A percentile compares a stretch with the other conserved stretches of the same genome.
Evolutionary conservation across 2,329 filamentous ascomycete species (phyloP).

Genomic region (Coniochaeta sp.): DNA sequence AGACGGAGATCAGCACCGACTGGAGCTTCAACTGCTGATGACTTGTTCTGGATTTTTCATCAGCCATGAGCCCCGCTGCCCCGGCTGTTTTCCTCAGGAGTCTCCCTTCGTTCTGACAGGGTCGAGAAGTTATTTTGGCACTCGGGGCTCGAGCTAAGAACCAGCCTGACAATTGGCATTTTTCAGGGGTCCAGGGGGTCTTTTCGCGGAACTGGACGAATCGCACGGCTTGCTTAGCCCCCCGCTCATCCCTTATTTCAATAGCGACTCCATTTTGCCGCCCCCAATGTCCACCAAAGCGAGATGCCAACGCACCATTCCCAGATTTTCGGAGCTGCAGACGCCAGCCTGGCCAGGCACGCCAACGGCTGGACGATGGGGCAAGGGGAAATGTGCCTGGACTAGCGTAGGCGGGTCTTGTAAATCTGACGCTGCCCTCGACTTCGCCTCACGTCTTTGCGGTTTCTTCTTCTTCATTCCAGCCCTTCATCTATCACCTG

Average conservation of each 20-base stretch:
- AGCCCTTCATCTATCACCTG: not conserved
- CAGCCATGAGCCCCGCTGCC: too few species aligned
- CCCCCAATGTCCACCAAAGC: not conserved
- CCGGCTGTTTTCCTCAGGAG: too few species aligned
- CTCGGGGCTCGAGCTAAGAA: not conserved
- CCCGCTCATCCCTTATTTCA: not conserved
- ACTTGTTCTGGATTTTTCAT: not conserved
- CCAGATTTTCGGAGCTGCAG: not conserved
- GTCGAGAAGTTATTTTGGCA: too few species aligned
- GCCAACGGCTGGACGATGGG: not conserved
- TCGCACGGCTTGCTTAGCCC: not conserved
- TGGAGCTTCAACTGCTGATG: not conserved
- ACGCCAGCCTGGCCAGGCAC: not conserved
- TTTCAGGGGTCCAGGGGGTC: not conserved
- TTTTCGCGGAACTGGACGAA: not conserved
- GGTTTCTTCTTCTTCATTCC: not conserved
- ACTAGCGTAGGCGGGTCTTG: not conserved
- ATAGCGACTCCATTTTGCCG: not conserved
- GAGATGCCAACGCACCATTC: not conserved
- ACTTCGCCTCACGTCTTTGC: not conserved
- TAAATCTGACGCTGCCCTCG: not conserved
- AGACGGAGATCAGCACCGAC: not conserved
- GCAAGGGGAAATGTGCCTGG: not conserved
- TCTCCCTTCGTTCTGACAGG: too few species aligned
- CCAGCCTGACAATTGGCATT: not conserved